phyloP scores from a whole-genome alignment of 192 early-diverging fungal genomes.

The Geosiphon pyriformis region DNA sequence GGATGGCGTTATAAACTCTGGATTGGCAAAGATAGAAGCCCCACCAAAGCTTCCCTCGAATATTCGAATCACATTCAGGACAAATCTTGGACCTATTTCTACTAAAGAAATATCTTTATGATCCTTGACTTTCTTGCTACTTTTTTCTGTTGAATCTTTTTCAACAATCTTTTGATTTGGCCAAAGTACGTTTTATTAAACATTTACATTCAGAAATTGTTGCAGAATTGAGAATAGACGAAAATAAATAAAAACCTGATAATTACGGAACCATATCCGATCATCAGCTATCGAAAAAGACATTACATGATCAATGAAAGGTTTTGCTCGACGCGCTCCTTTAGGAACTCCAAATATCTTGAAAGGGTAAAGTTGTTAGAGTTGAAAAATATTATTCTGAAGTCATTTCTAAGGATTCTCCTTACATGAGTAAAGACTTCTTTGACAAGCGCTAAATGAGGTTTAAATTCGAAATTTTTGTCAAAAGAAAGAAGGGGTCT shows the following conservation, averaged over 20 bases:
- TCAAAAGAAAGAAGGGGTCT: conserved; percentile 95
- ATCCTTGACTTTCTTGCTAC: too few relatives aligned
- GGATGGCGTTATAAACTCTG: conserved; percentile 76
- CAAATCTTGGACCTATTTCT: conserved; percentile 97
- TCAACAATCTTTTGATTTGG: conserved; percentile 61
- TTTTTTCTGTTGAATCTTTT: conserved; percentile 35
- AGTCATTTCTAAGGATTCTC: background rate
- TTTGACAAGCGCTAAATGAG: conserved; percentile 85
- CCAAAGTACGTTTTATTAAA: too few relatives aligned
- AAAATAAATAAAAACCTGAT: conserved; percentile 53
- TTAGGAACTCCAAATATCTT: conserved; percentile 85
- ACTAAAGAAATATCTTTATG: conserved; percentile 69
- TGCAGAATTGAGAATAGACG: background rate
- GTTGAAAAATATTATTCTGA: too few relatives aligned
- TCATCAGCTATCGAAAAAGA: conserved; percentile 82
- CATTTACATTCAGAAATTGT: background rate
- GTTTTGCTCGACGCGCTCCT: conserved; percentile 85
- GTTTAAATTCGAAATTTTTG: conserved; percentile 79
- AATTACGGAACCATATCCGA: conserved; percentile 96
- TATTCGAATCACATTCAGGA: conserved; percentile 84
- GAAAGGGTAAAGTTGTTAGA: too few relatives aligned
- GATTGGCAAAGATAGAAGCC: conserved; percentile 86
- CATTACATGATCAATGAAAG: conserved; percentile 94
- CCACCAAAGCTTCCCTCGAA: conserved; percentile 96
- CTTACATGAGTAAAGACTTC: conserved; percentile 75